Percentiles rank a stretch among this genome's conserved stretches.
These are phyloP conservation scores for Ceratocystis lukuohia DNA, from an alignment of 2,329 filamentous ascomycete species.

Conservation along the genomic window DNA sequence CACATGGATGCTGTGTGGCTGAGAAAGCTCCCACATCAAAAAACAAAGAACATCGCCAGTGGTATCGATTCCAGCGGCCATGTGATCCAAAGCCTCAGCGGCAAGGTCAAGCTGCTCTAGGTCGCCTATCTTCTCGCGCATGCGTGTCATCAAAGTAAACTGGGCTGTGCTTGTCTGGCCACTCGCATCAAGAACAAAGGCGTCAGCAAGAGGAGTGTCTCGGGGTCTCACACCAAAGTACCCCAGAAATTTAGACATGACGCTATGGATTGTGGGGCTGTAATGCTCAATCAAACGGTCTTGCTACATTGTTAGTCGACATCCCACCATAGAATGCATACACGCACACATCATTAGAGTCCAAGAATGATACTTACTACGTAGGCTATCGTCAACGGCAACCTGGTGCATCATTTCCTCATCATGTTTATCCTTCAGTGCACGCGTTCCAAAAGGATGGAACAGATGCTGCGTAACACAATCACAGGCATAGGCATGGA, in stretches of 20 bases:
- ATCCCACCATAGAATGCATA: neutral
- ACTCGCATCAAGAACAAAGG: constrained; percentile 43
- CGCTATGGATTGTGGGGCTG: constrained; percentile 37
- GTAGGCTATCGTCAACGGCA: constrained; percentile 52
- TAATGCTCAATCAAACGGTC: constrained; percentile 48
- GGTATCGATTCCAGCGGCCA: constrained; percentile 59
- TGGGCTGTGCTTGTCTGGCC: constrained; percentile 33
- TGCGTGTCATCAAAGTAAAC: constrained; percentile 46
- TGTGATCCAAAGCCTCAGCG: constrained; percentile 57
- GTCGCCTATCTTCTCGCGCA: constrained; percentile 36
- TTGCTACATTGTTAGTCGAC: constrained; percentile 27
- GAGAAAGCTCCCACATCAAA: constrained; percentile 57
- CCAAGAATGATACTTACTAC: constrained; percentile 36
- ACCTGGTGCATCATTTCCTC: constrained; percentile 55
- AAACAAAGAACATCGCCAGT: constrained; percentile 58
- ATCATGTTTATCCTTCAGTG: constrained; percentile 41
- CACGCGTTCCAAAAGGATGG: constrained; percentile 49
- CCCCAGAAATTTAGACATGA: constrained; percentile 33
- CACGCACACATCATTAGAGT: neutral
- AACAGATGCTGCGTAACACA: constrained; percentile 58
- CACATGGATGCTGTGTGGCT: constrained; percentile 37
- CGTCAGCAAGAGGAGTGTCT: constrained; percentile 44
- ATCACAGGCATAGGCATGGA: constrained; percentile 57
- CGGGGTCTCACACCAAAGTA: constrained; percentile 40
- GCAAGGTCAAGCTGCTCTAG: constrained; percentile 44